Evolutionary conservation across 2,329 filamentous ascomycete genomes (phyloP).

Genomic region (Monosporascus sp.): DNA sequence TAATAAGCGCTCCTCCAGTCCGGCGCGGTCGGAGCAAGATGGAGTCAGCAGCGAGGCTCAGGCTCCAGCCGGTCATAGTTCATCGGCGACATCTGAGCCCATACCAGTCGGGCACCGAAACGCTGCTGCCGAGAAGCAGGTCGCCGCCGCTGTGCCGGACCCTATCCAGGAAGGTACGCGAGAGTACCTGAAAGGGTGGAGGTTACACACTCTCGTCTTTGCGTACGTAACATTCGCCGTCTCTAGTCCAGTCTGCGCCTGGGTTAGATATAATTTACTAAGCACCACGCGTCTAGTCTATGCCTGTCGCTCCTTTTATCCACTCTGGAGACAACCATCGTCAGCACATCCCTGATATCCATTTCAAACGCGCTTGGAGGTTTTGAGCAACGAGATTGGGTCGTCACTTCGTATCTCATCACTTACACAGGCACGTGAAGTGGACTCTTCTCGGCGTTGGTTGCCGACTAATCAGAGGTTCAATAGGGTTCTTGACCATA

Average conservation of each 20-base stretch:
- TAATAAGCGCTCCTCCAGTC: too few species aligned
- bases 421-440: slow-evolving; percentile 37
- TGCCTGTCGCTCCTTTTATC: slow-evolving; percentile 34
- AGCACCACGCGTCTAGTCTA: slow-evolving; percentile 7
- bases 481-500: slow-evolving; percentile 33
- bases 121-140: background rate
- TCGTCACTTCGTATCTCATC: slow-evolving; percentile 43
- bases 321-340: slow-evolving; percentile 43
- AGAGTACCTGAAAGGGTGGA: slow-evolving; percentile 11
- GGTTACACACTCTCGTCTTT: slow-evolving; percentile 8
- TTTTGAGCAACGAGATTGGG: slow-evolving; percentile 28
- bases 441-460: background rate
- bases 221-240: slow-evolving; percentile 6
- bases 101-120: background rate
- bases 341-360: slow-evolving; percentile 44
- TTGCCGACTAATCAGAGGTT: background rate
- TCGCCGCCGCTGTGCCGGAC: background rate
- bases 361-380: slow-evolving; percentile 29
- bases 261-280: background rate
- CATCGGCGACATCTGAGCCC: too few species aligned
- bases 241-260: background rate
- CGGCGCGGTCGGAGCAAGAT: too few species aligned
- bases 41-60: too few species aligned
- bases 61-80: too few species aligned
- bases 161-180: slow-evolving; percentile 1